Conservation (phyloP, 495 filamentous ascomycete species). For the Neurospora sp. region DNA sequence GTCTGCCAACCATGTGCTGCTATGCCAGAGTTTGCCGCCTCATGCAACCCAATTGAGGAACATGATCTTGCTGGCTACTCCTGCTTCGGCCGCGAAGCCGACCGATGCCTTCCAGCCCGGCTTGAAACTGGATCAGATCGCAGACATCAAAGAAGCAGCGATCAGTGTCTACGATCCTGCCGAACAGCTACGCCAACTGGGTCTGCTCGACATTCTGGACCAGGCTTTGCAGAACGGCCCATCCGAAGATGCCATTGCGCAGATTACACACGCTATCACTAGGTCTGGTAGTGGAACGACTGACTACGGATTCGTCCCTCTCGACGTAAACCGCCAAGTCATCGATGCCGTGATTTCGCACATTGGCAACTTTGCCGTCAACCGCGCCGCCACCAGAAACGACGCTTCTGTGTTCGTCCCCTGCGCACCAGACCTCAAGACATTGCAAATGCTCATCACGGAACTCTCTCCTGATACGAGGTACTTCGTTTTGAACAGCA, state of each 20-base stretch:
- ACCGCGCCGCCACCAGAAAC: conserved; percentile 43
- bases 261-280: conserved; percentile 58
- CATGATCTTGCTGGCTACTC: conserved; percentile 75
- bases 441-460: conserved; percentile 66
- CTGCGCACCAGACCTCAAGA: conserved; percentile 59
- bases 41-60: conserved; percentile 87
- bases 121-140: conserved; percentile 70
- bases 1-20: conserved; percentile 71
- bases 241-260: conserved; percentile 57
- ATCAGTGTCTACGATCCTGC: conserved; percentile 50
- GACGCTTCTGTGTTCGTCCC: conserved; percentile 53
- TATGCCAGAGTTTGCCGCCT: conserved; percentile 76
- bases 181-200: conserved; percentile 46
- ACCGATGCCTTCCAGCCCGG: conserved; percentile 74
- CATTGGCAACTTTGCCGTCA: conserved; percentile 62
- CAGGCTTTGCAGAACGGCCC: conserved; percentile 48
- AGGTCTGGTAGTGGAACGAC: conserved; percentile 42
- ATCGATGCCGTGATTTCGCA: conserved; percentile 77
- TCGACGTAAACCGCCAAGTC: conserved; percentile 59
- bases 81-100: conserved; percentile 61
- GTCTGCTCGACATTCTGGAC: conserved; percentile 61
- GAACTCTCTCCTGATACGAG: conserved; percentile 66
- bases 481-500: conserved; percentile 74
- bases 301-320: conserved; percentile 50
- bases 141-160: conserved; percentile 62